Base-by-base conservation (phyloP, 1,284 basidiomycete genomes). In the Microbotryomycetes sp. region DNA sequence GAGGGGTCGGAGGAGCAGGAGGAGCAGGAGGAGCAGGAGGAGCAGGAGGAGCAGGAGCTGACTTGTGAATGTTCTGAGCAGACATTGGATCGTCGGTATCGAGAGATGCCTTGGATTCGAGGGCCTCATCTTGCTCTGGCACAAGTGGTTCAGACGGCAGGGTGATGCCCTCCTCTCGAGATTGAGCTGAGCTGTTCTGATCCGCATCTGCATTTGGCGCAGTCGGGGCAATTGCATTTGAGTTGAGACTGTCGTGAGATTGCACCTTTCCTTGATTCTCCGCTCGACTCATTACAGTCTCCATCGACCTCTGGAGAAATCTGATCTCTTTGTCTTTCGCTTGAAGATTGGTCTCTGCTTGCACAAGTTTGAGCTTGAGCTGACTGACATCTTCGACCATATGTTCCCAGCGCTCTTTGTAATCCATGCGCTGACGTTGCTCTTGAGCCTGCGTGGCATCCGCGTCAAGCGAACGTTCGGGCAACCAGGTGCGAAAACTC, bases 321-420 rank as follows among this genome's bases (percentile, higher is more conserved):
- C 82, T 72, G 55, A 87, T 81, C 64, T 90, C 87, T 71, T 88
- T 89, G 64, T 86, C 83, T 71, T 84, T 86, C 58, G 80, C 76
- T 14, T 76, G 76, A 2, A 84, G 53, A 2, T 74, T 70, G 4
- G 73, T 74, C 55, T 86, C 84, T 47, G 67, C 5, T 29, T 31
- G n/a, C 4, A 25, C 25, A 29, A 45, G 5, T 56, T 70, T 23
- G 26, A 86, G 87, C 81, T 83, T 84, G 42, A 80, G 78, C 75
- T 87, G 89, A 1, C 83, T 79, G 32, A 89, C 85, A 74, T 94
- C 90, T 48, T 89, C 86, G 74, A 82, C 84, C 16, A 92, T 76
- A 2, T 81, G 79, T 60, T 84, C 86, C 81, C 88, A 86, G 71
- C 89, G 89, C 9, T 88, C 82, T 63, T 89, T 89, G 54, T 85